Percentiles rank a stretch among this genome's conserved stretches.
Evolutionary conservation across 2,329 filamentous ascomycete species (phyloP).

Genomic region (Ophiostoma perfectum): DNA sequence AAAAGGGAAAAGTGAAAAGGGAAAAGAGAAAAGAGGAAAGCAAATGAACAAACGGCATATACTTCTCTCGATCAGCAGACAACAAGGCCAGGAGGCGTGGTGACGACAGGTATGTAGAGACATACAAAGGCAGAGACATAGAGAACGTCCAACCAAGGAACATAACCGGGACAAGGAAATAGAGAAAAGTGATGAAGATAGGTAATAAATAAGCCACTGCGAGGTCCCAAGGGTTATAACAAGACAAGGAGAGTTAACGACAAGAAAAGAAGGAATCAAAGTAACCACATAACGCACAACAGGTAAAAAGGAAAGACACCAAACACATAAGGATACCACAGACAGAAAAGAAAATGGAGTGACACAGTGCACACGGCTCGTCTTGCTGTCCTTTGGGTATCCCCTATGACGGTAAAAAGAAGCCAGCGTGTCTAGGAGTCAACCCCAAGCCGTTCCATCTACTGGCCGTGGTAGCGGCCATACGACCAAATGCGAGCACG

Average conservation of each 20-base stretch:
- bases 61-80: not conserved
- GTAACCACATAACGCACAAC: constrained; percentile 2
- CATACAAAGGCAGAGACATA: not conserved
- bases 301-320: not conserved
- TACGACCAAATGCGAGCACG: constrained; percentile 96
- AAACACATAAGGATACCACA: constrained; percentile 20
- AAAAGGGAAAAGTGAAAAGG: not conserved
- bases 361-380: not conserved
- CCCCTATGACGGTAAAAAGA: too few species aligned
- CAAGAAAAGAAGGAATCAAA: constrained; percentile 17
- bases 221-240: constrained; percentile 13
- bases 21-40: not conserved
- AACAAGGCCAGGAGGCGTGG: not conserved
- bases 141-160: not conserved
- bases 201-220: constrained; percentile 15
- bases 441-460: constrained; percentile 14
- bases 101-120: not conserved
- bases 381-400: not conserved
- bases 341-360: not conserved
- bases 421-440: not conserved
- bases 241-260: constrained; percentile 9
- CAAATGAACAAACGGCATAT: not conserved
- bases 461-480: constrained; percentile 36
- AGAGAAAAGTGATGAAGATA: not conserved
- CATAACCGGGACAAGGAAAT: not conserved